Conservation (phyloP, 768 basidiomycete species). For the Tubosaeta sp. region DNA sequence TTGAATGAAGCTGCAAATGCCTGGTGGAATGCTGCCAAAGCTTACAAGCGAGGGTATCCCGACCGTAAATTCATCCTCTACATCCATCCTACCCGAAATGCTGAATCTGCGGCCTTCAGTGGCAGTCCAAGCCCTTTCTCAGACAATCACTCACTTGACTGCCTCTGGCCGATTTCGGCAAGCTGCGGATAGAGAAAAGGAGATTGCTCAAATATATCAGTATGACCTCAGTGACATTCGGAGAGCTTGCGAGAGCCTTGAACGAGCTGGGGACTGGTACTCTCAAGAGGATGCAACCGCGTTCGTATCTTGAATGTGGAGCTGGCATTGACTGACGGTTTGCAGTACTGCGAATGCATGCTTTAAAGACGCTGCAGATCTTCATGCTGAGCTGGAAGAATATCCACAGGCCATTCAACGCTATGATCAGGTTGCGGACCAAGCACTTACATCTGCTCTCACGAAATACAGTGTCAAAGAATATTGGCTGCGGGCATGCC, state of each 20-base stretch:
- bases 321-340: constrained; percentile 2
- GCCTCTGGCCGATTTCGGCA: constrained; percentile 89
- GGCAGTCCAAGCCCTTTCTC: constrained; percentile 81
- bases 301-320: constrained; percentile 45
- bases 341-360: constrained; percentile 90
- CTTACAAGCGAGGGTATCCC: constrained; percentile 85
- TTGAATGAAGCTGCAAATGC: constrained; percentile 94
- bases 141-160: constrained; percentile 81
- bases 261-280: constrained; percentile 95
- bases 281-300: constrained; percentile 94
- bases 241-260: constrained; percentile 88
- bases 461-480: constrained; percentile 99
- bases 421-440: constrained; percentile 87
- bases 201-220: constrained; percentile 93
- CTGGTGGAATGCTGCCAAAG: constrained; percentile 97
- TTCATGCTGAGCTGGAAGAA: constrained; percentile 85
- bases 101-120: constrained; percentile 44
- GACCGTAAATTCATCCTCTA: constrained; percentile 57
- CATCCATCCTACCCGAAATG: not conserved
- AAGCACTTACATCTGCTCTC: constrained; percentile 71
- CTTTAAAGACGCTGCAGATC: constrained; percentile 94
- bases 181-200: constrained; percentile 96
- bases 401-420: constrained; percentile 80
- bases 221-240: constrained; percentile 74
- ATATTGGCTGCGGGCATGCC: constrained; percentile 83